phyloP scores from a whole-genome alignment of 2,329 filamentous ascomycete genomes.

The Colletotrichum navitas region DNA sequence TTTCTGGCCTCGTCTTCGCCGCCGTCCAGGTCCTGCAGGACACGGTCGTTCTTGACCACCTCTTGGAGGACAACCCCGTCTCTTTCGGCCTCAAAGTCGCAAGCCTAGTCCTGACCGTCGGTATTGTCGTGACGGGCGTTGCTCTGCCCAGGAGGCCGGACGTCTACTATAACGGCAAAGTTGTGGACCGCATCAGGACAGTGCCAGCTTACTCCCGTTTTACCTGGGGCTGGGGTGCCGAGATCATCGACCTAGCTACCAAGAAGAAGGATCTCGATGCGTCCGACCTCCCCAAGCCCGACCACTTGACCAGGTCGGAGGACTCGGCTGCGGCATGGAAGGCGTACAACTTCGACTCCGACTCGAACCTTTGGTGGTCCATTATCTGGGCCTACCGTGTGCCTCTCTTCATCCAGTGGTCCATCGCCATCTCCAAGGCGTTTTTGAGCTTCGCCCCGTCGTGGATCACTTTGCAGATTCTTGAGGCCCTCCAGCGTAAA shows the following conservation, averaged over 20 bases:
- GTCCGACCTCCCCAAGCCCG: conserved; percentile 71
- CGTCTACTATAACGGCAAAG: conserved; percentile 69
- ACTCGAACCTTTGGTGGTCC: conserved; percentile 66
- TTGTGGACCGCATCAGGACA: conserved; percentile 74
- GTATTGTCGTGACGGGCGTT: conserved; percentile 62
- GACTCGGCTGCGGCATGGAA: conserved; percentile 65
- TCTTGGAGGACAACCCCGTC: conserved; percentile 49
- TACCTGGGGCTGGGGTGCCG: conserved; percentile 74
- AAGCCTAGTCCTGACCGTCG: conserved; percentile 60
- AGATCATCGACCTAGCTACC: conserved; percentile 66
- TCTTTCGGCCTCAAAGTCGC: conserved; percentile 61
- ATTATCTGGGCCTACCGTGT: conserved; percentile 69
- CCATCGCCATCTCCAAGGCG: conserved; percentile 65
- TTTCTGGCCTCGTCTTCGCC: conserved; percentile 61
- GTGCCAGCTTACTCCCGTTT: conserved; percentile 71
- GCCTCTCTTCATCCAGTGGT: conserved; percentile 69
- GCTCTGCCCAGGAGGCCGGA: conserved; percentile 76
- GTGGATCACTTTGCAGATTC: conserved; percentile 74
- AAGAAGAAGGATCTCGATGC: conserved; percentile 72
- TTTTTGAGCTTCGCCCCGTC: conserved; percentile 78
- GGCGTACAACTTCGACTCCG: conserved; percentile 56
- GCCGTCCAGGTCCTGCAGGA: conserved; percentile 61
- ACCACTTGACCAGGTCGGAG: conserved; percentile 65
- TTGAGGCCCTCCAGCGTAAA: conserved; percentile 72
- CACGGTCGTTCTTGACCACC: conserved; percentile 52